phyloP scores from a whole-genome alignment of 257 asterid species.

The Leonotis leonurus region DNA sequence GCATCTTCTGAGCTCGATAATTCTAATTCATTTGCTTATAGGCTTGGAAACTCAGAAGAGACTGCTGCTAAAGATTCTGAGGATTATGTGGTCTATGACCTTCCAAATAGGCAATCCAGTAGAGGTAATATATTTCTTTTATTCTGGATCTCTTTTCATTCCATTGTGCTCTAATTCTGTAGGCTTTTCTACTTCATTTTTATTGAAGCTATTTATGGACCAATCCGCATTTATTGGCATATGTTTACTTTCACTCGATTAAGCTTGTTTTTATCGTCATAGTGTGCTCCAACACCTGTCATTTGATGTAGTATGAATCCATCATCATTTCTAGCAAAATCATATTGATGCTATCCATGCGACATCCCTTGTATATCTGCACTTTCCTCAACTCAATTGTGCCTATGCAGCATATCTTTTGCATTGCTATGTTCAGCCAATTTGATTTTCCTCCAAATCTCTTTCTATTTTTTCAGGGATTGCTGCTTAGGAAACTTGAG shows the following conservation, averaged over 20 bases:
- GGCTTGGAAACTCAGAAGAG: conserved; percentile 37
- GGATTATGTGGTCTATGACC: conserved; percentile 45
- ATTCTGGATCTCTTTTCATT: too few relatives aligned
- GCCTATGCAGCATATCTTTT: background rate
- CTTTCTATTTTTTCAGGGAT: too few relatives aligned
- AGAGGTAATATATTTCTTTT: conserved; percentile 45
- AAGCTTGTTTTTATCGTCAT: too few relatives aligned
- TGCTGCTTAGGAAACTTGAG: too few relatives aligned
- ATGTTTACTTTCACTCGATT: too few relatives aligned
- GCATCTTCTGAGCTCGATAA: conserved; percentile 35
- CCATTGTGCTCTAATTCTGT: too few relatives aligned
- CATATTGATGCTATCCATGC: background rate
- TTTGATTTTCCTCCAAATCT: too few relatives aligned
- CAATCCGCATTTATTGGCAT: too few relatives aligned
- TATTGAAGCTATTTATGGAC: background rate
- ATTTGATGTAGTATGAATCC: background rate
- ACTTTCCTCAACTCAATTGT: background rate
- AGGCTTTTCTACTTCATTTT: too few relatives aligned
- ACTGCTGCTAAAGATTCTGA: conserved; percentile 37
- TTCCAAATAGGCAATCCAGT: conserved; percentile 43
- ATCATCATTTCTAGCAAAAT: background rate
- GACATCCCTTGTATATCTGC: background rate
- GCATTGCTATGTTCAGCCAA: background rate
- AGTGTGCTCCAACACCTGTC: too few relatives aligned
- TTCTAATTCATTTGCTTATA: conserved; percentile 43